Evolutionary conservation across 1,284 basidiomycete species (phyloP), one percentile per base, ranked within the genome.

Genomic region (Microbotryum violaceum): DNA sequence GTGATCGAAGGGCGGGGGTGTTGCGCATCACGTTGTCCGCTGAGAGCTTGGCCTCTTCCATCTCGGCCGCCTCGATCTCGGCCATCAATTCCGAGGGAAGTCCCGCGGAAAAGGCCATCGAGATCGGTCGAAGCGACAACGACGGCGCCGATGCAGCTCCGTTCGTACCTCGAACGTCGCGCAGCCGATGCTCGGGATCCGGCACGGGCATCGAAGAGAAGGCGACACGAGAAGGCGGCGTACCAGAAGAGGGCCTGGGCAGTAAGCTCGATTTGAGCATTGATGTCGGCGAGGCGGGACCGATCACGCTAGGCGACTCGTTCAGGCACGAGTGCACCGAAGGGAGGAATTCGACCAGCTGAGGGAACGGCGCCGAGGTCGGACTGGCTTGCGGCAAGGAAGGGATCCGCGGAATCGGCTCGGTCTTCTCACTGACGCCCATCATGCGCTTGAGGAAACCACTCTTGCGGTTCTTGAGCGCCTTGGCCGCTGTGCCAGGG

Each of bases 401-500:
- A 27, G 63, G 61, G 27, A 55, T 27, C 33, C 18, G 45, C 49
- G 4, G 42, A 27, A 7, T 31, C 45, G 25, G 42, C 1, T 54
- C 50, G 20, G 37, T 21, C 49, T 59, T 63, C 25, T 68, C 60
- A 10, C 20, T 45, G 12, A 46, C 60, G 23, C 67, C 67, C 67
- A 68, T 68, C 64, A 68, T 68, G n/a, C 67, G 57, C 21, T 58
- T 57, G 20, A 68, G 54, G 58, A 68, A 68, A 10, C 67, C 67
- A 51, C 60, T 62, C 46, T 58, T 63, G 44, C 66, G 66, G n/a
- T 57, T 55, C 49, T 64, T 68, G 58, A 66, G 53, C 45, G 53
- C 44, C 20, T 52, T 54, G 6, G 51, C 21, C 10, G 48, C 10
- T 9, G 12, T 49, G 9, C 9, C 51, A 8, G 56, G 50, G 1